Evolutionary conservation across 768 basidiomycete species (phyloP).

Genomic region (Leccinum obscurum): DNA sequence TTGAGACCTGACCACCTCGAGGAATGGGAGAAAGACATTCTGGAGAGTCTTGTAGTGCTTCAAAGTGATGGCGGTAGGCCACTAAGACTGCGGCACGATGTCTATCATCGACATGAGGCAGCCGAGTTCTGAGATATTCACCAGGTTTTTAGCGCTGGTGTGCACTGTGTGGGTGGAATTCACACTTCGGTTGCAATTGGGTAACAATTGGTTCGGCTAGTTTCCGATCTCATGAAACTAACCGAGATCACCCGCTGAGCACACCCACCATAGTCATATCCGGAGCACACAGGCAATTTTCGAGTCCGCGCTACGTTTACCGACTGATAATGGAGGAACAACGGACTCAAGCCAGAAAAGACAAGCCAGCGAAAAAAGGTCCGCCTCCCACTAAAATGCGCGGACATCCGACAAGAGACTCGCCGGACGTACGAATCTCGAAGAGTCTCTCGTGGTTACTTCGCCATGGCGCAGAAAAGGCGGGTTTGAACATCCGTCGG

Average conservation of each 20-base stretch:
- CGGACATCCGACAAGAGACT: slow-evolving; percentile 56
- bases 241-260: not conserved
- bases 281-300: slow-evolving; percentile 4
- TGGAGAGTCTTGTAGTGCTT: slow-evolving; percentile 9
- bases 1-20: slow-evolving; percentile 42
- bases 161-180: not conserved
- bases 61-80: not conserved
- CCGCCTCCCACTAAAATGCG: slow-evolving; percentile 45
- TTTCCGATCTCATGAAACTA: not conserved
- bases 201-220: not conserved
- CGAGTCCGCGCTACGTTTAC: not conserved
- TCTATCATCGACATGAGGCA: slow-evolving; percentile 9
- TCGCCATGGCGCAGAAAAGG: slow-evolving; percentile 82
- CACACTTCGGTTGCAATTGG: slow-evolving; percentile 1
- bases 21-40: slow-evolving; percentile 33
- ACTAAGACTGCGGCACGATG: slow-evolving; percentile 10
- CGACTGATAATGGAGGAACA: slow-evolving; percentile 12
- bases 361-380: slow-evolving; percentile 10
- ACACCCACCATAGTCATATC: not conserved
- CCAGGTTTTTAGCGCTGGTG: not conserved
- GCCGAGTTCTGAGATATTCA: not conserved
- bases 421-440: slow-evolving; percentile 68
- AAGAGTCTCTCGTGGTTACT: slow-evolving; percentile 91
- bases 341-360: slow-evolving; percentile 2
- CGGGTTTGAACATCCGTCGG: slow-evolving; percentile 70